Evolutionary conservation across 1,284 basidiomycete genomes (phyloP).

Genomic region (Cryptococcus maquisensis): DNA sequence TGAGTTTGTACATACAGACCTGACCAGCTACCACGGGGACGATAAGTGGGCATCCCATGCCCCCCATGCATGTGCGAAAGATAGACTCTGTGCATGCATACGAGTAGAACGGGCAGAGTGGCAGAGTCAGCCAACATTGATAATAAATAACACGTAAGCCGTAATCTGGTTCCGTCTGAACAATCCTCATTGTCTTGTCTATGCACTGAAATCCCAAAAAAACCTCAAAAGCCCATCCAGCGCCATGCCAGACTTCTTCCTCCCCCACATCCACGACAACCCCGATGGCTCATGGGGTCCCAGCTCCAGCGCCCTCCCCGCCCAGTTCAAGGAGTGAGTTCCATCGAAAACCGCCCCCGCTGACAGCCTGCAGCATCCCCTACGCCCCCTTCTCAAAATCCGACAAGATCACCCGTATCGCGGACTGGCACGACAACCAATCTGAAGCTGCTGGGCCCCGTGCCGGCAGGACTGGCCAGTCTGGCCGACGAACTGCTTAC

Average conservation of each 20-base stretch:
- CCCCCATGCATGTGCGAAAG: no score
- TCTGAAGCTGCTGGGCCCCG: slow-evolving; percentile 58
- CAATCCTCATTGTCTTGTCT: not conserved
- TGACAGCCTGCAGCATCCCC: slow-evolving; percentile 59
- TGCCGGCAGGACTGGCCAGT: slow-evolving; percentile 43
- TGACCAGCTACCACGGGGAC: no score
- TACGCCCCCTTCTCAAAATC: slow-evolving; percentile 98
- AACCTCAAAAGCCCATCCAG: not conserved
- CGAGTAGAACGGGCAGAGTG: no score
- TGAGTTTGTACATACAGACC: no score
- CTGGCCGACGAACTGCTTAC: slow-evolving; percentile 48
- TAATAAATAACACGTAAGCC: no score
- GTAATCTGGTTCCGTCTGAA: no score
- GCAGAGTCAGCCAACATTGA: no score
- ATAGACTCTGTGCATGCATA: no score
- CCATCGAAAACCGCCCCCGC: not conserved
- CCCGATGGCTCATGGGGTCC: slow-evolving; percentile 50
- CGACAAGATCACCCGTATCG: slow-evolving; percentile 95
- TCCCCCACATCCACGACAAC: slow-evolving; percentile 50
- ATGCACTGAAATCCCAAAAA: not conserved
- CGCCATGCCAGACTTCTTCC: slow-evolving; percentile 44
- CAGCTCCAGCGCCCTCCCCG: slow-evolving; percentile 41
- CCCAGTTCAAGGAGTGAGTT: slow-evolving; percentile 49
- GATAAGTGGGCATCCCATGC: no score
- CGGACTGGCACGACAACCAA: slow-evolving; percentile 77